These are phyloP conservation scores for Chrysosporium queenslandicum DNA, from an alignment of 2,329 filamentous ascomycete species.

Conservation along the genomic window DNA sequence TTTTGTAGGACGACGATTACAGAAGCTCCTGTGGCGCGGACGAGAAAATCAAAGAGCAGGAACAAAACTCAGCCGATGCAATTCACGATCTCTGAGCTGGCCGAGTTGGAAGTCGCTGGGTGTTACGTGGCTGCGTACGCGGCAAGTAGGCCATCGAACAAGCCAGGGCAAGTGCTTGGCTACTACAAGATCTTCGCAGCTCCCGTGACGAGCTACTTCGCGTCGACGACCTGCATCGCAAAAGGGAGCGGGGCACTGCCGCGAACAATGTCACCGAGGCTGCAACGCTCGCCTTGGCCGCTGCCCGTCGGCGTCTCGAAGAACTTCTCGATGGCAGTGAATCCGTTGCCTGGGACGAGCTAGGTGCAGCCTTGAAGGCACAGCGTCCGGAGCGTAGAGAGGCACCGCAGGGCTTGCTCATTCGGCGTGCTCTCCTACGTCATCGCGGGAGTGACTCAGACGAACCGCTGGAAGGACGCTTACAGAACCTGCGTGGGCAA, in stretches of 20 bases:
- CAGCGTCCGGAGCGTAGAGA: background rate
- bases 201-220: background rate
- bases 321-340: background rate
- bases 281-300: background rate
- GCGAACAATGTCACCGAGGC: background rate
- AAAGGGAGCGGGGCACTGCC: background rate
- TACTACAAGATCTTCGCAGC: background rate
- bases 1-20: background rate
- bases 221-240: background rate
- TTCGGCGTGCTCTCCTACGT: background rate
- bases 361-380: background rate
- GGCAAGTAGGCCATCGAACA: background rate
- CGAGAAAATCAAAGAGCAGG: background rate
- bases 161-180: background rate
- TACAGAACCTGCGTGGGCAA: background rate
- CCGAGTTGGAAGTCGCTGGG: background rate
- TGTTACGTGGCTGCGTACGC: background rate
- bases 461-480: background rate
- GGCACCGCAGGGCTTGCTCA: background rate
- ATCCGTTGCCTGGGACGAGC: background rate
- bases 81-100: background rate
- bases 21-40: background rate
- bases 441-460: background rate
- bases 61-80: background rate
- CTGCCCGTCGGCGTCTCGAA: background rate